phyloP scores from a whole-genome alignment of 129 eudicot genomes.

The Solidago caesia region DNA sequence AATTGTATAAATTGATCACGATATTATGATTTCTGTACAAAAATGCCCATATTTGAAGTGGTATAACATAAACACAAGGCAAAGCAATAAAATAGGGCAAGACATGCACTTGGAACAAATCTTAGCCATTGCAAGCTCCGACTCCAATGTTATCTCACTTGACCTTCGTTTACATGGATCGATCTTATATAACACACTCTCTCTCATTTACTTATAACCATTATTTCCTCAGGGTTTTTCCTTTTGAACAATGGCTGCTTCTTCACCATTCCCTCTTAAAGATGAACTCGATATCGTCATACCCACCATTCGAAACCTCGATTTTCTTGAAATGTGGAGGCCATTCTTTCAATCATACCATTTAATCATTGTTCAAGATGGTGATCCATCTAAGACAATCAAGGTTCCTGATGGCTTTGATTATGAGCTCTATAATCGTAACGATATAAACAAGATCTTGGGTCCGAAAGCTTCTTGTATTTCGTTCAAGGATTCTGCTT shows the following conservation, averaged over 20 bases:
- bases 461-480: slow-evolving; percentile 89
- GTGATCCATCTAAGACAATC: slow-evolving; percentile 78
- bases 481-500: slow-evolving; percentile 95
- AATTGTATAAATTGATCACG: not conserved
- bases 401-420: slow-evolving; percentile 86
- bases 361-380: slow-evolving; percentile 90
- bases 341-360: slow-evolving; percentile 86
- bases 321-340: slow-evolving; percentile 96
- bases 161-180: not conserved
- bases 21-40: not conserved
- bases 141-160: slow-evolving; percentile 32
- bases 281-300: slow-evolving; percentile 89
- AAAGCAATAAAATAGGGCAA: slow-evolving; percentile 29
- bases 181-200: slow-evolving; percentile 21
- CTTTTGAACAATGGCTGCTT: slow-evolving; percentile 32
- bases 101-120: slow-evolving; percentile 33
- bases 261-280: slow-evolving; percentile 46
- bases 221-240: not conserved
- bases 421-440: slow-evolving; percentile 78
- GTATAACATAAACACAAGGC: slow-evolving; percentile 21
- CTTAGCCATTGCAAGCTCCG: slow-evolving; percentile 37
- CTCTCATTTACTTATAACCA: slow-evolving; percentile 28
- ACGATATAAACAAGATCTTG: slow-evolving; percentile 73
- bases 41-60: not conserved
- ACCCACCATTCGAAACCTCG: slow-evolving; percentile 90